phyloP scores from a whole-genome alignment of 345 rosid genomes.

The Garcia nutans region DNA sequence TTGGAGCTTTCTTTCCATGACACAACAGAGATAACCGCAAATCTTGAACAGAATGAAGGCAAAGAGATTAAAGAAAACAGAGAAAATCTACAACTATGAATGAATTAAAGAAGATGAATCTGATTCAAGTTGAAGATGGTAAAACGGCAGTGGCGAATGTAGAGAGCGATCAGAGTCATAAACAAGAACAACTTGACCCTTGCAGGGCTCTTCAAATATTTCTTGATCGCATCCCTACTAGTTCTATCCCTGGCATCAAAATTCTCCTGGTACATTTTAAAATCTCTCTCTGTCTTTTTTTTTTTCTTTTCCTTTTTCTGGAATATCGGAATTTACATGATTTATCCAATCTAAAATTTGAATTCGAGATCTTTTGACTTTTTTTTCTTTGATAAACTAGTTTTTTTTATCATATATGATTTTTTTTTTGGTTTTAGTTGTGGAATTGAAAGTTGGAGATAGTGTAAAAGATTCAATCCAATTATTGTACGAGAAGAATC shows the following conservation, averaged over 20 bases:
- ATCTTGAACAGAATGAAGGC: not conserved
- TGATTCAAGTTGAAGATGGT: slow-evolving; percentile 18
- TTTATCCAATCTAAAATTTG: no score
- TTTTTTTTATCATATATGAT: not conserved
- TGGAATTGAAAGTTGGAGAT: slow-evolving; percentile 37
- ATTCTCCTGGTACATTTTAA: slow-evolving; percentile 30
- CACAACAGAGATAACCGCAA: no score
- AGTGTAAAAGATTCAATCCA: slow-evolving; percentile 32
- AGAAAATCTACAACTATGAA: slow-evolving; percentile 12
- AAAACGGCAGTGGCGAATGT: not conserved
- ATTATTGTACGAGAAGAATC: slow-evolving; percentile 35
- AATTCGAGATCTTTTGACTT: no score
- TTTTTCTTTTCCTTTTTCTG: not conserved
- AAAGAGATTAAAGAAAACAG: not conserved
- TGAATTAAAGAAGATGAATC: slow-evolving; percentile 19
- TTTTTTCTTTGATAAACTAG: not conserved
- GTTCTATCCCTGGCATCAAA: slow-evolving; percentile 40
- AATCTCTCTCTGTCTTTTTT: not conserved
- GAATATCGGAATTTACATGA: not conserved
- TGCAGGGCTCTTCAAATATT: slow-evolving; percentile 37
- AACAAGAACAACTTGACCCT: slow-evolving; percentile 15
- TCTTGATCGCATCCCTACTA: slow-evolving; percentile 46
- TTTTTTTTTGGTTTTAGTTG: slow-evolving; percentile 22
- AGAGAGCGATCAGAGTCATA: slow-evolving; percentile 9
- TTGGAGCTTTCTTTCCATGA: not conserved